A percentile compares a stretch with the other conserved stretches of the same genome.
Evolutionary conservation across 2,329 filamentous ascomycete species (phyloP).

Genomic region (Fusarium proliferatum): DNA sequence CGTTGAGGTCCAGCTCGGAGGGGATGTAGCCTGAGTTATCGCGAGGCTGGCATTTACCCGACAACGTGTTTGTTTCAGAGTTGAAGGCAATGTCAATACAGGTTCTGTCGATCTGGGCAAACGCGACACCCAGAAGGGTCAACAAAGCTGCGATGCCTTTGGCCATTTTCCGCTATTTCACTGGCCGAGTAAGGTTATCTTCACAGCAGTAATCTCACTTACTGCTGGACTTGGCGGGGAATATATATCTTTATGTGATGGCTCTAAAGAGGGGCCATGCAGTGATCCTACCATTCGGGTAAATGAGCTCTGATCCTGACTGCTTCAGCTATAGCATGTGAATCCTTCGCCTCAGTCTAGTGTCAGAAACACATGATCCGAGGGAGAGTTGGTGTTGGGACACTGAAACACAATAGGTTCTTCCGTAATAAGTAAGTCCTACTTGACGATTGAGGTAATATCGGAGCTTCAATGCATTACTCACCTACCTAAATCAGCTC

Average conservation of each 20-base stretch:
- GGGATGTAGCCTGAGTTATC: conserved; percentile 13
- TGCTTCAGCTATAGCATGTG: background rate
- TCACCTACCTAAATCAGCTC: background rate
- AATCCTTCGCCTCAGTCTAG: background rate
- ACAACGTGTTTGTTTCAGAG: background rate
- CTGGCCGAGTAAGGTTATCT: no score
- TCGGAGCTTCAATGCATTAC: background rate
- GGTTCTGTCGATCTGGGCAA: background rate
- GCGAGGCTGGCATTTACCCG: background rate
- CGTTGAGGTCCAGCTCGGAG: background rate
- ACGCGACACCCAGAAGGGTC: background rate
- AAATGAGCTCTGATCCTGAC: background rate
- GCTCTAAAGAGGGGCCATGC: background rate
- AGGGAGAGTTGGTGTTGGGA: background rate
- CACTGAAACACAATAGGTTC: background rate
- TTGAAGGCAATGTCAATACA: conserved; percentile 10
- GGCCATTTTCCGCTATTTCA: background rate
- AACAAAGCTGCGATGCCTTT: rapidly evolving
- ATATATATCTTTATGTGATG: background rate
- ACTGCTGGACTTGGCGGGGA: no score
- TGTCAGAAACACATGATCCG: background rate
- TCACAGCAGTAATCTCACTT: rapidly evolving
- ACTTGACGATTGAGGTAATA: background rate
- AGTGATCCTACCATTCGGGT: background rate
- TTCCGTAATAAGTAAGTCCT: background rate